Evolutionary conservation across 352 stramenopile species (phyloP).

Genomic region (Globisporangium camurandrum): DNA sequence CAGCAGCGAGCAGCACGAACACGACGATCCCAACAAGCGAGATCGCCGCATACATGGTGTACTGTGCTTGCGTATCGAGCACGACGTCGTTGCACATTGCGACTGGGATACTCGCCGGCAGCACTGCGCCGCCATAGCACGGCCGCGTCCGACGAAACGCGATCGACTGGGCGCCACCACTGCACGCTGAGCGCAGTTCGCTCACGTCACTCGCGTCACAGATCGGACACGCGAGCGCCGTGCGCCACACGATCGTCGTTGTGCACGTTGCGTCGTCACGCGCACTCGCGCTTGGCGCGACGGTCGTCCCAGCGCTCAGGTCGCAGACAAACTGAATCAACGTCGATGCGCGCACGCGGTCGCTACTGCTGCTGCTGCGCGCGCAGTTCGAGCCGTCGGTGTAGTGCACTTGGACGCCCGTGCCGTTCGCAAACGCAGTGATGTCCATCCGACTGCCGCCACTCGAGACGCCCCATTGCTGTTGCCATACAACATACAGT

Average conservation of each 20-base stretch:
- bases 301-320: constrained; percentile 48
- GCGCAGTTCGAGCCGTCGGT: constrained; percentile 42
- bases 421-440: constrained; percentile 38
- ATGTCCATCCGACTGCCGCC: constrained; percentile 62
- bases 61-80: constrained; percentile 59
- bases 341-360: constrained; percentile 37
- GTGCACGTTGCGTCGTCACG: constrained; percentile 44
- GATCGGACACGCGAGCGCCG: constrained; percentile 57
- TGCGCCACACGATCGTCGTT: constrained; percentile 58
- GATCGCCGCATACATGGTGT: constrained; percentile 63
- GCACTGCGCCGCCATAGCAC: constrained; percentile 42
- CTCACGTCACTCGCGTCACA: constrained; percentile 57
- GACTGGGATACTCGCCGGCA: constrained; percentile 34
- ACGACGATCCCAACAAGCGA: constrained; percentile 58
- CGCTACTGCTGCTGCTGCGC: too few species aligned
- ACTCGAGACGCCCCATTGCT: constrained; percentile 69
- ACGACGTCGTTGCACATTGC: constrained; percentile 65
- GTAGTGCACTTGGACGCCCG: constrained; percentile 50
- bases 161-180: constrained; percentile 45
- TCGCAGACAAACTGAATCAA: constrained; percentile 67
- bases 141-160: constrained; percentile 44
- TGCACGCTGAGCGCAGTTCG: constrained; percentile 55
- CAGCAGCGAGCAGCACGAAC: constrained; percentile 51
- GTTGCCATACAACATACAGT: constrained; percentile 4
- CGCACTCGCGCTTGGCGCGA: constrained; percentile 18